phyloP scores from a whole-genome alignment of 2,329 filamentous ascomycete species.

The Phyllosticta citribraziliensis region DNA sequence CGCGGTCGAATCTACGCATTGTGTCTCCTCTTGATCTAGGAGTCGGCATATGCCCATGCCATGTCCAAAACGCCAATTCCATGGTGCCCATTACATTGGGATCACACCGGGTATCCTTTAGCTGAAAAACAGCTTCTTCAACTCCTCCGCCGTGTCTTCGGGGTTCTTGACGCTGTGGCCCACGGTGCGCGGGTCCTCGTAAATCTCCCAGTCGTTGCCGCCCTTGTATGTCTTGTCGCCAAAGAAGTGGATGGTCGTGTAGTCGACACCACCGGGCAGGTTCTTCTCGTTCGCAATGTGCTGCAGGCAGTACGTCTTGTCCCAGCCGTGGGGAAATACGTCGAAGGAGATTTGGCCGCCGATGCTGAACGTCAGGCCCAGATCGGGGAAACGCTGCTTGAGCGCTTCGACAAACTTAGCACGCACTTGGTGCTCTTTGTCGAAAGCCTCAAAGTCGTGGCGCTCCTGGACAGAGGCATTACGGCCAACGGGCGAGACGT shows the following conservation, averaged over 20 bases:
- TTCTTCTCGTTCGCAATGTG: constrained; percentile 74
- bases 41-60: background rate
- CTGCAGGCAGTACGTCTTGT: constrained; percentile 93
- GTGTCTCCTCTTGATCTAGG: background rate
- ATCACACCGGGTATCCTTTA: background rate
- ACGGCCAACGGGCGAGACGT: constrained; percentile 72
- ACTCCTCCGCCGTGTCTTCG: constrained; percentile 67
- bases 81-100: background rate
- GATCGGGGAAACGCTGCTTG: constrained; percentile 70
- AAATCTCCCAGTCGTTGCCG: constrained; percentile 96
- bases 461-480: constrained; percentile 77
- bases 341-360: constrained; percentile 98
- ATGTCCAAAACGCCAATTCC: background rate
- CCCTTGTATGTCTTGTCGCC: constrained; percentile 89
- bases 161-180: constrained; percentile 77
- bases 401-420: constrained; percentile 66
- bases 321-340: constrained; percentile 93
- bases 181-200: constrained; percentile 65
- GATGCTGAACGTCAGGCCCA: constrained; percentile 87
- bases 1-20: background rate
- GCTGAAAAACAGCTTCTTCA: constrained; percentile 65
- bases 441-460: constrained; percentile 71
- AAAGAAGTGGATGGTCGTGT: constrained; percentile 92
- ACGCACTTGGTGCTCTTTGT: constrained; percentile 67
- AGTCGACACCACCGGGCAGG: constrained; percentile 57